Evolutionary conservation across 305 asterid species (phyloP), one percentile per base, ranked within the genome.

Genomic region (Andrographis paniculata): DNA sequence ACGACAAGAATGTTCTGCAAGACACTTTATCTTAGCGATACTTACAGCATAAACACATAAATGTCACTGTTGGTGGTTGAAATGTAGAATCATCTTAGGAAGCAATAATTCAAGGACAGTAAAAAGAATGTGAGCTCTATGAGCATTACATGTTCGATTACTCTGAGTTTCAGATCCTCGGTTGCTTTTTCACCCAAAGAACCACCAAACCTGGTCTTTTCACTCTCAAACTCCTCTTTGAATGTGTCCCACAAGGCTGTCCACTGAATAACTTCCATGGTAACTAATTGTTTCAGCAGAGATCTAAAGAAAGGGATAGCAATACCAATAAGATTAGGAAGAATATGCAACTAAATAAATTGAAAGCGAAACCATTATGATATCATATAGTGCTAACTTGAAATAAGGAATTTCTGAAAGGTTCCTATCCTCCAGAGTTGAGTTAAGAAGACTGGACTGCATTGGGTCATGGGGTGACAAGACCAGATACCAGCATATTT

Each of bases 241-340:
- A 88, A 88, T 14, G 77, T 72, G 69, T 52, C 71, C 97, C 97
- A 88, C 53, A 88, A 64, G 60, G 71, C 49, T 24, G 78, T 84
- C 97, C 97, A 88, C 62, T 66, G 82, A 60, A 88, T 75, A 23
- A 88, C 97, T 74, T 88, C 97, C 95, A 88, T 84, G 42, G 97
- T 88, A 45, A 84, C 79, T 33, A 88, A 65, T 63, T 84, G 95
- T 60, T 84, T 88, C 75, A 84, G 53, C 54, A 88, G 70, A 64
- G 56, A 58, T 84, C 97, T 88, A 39, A 27, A 6, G 41, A 45
- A 66, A 21, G 48, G 58, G 24, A 19, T 36, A 20, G 31, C 28
- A 3, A 24, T 41, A 30, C 38, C 45, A 56, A 41, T 39, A 27
- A 33, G 15, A 21, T 20, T 24, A 43, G 48, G 21, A 15, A 0